These are phyloP conservation scores for Candida ascalaphidarum DNA, from an alignment of 805 yeast genomes.

Conservation along the genomic window DNA sequence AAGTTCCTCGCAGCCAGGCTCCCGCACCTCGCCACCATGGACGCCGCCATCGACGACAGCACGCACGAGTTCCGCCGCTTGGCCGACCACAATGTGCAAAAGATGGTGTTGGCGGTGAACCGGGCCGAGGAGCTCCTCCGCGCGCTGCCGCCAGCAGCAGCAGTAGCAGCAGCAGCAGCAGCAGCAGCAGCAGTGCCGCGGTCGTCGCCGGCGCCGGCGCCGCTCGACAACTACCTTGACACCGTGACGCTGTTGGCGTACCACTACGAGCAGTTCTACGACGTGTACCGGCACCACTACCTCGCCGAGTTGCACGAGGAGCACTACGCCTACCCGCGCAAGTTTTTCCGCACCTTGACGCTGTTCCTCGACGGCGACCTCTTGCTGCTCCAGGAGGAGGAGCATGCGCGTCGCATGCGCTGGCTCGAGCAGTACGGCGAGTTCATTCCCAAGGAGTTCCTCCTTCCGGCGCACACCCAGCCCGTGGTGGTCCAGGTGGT, in stretches of 20 bases:
- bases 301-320: conserved; percentile 31
- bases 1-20: conserved; percentile 10
- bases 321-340: conserved; percentile 28
- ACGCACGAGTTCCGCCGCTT: conserved; percentile 6
- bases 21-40: conserved; percentile 7
- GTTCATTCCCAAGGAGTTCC: conserved; percentile 31
- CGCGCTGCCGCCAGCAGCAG: too few relatives aligned
- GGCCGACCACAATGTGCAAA: conserved; percentile 8
- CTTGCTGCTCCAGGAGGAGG: conserved; percentile 21
- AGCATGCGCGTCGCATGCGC: conserved; percentile 20
- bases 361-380: conserved; percentile 26
- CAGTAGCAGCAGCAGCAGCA: too few relatives aligned
- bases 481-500: conserved; percentile 32
- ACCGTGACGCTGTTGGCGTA: conserved; percentile 19
- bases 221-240: conserved; percentile 14
- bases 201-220: too few relatives aligned
- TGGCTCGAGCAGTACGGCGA: conserved; percentile 33
- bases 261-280: conserved; percentile 27
- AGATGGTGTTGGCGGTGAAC: too few relatives aligned
- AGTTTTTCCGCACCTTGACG: conserved; percentile 20
- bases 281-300: conserved; percentile 25
- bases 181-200: too few relatives aligned
- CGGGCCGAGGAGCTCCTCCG: too few relatives aligned
- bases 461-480: conserved; percentile 25
- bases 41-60: conserved; percentile 8